Evolutionary conservation across 352 stramenopile genomes (phyloP), one percentile per base, ranked within the genome.

Genomic region (Phytophthora fragariae): DNA sequence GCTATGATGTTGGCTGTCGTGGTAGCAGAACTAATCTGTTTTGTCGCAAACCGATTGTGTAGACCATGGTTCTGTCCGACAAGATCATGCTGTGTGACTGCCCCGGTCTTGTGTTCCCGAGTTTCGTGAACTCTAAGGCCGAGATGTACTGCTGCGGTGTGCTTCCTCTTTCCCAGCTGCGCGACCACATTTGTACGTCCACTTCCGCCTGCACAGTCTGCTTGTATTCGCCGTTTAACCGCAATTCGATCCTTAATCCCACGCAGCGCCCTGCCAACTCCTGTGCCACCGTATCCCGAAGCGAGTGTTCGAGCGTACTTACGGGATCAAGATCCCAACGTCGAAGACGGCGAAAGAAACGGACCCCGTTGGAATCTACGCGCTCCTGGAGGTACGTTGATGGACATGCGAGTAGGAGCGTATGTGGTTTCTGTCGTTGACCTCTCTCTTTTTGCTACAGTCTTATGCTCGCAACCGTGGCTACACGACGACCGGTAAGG

Each of bases 81-180:
- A 87, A 84, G 63, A 97, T 99, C 68, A 98, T 99, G 90, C 88
- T 99, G n/a, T 99, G 98, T 74, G 98, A 99, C 95, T 99, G 98
- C 77, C 98, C 98, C 6, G 98, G 98, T 75, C 88, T 99, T 19
- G 98, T 99, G 8, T 99, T 99, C 83, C 98, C 98, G 3, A 99
- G 96, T 46, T 99, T 99, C 75, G 98, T 99, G 31, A 98, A 94
- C 70, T 97, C 95, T 29, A 98, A 99, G 68, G 98, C 97, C 11
- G 98, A 99, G 70, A 98, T 99, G 91, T 98, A 99, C 70, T 99
- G 97, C 74, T 98, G 98, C 59, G 98, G 98, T 53, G 97, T 99
- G 54, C 94, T 99, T 37, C 98, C 98, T 19, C 99, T 99, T 75
- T 98, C 97, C 29, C 97, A 99, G 77, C 96, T 99, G 73, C 88